Evolutionary conservation across 257 asterid genomes (phyloP).

Genomic region (Leptodermis oblonga): DNA sequence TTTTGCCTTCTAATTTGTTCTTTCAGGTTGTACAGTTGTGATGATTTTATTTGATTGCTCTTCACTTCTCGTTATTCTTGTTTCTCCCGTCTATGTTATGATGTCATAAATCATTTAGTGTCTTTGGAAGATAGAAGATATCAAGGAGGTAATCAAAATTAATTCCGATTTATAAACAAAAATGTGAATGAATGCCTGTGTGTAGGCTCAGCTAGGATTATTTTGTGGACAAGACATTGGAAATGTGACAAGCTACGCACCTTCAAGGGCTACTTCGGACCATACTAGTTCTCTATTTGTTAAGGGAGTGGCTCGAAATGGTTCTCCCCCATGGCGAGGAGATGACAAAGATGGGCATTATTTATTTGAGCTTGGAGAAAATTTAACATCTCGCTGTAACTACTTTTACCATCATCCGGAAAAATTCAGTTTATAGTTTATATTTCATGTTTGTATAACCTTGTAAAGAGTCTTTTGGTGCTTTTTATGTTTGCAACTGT

Average conservation of each 20-base stretch:
- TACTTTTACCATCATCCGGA: conserved; percentile 42
- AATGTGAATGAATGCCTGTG: conserved; percentile 70
- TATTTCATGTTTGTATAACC: background rate
- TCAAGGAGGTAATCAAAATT: conserved; percentile 36
- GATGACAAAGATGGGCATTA: conserved; percentile 99
- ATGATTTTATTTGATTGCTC: background rate
- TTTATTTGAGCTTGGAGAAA: conserved; percentile 92
- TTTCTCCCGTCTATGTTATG: background rate
- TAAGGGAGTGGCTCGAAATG: conserved; percentile 66
- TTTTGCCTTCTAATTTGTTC: background rate
- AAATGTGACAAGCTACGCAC: conserved; percentile 71
- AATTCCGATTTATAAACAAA: conserved; percentile 39
- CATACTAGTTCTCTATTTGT: conserved; percentile 51
- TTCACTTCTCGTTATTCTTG: background rate
- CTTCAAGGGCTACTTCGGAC: conserved; percentile 54
- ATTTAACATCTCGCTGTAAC: conserved; percentile 96
- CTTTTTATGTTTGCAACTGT: no score
- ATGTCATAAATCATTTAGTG: conserved; percentile 8
- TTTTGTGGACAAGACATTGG: conserved; percentile 85
- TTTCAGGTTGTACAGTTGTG: conserved; percentile 1
- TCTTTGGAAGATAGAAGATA: conserved; percentile 21
- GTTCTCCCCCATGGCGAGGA: conserved; percentile 87
- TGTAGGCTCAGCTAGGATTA: conserved; percentile 98
- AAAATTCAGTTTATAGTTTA: conserved; percentile 20
- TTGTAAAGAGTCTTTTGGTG: background rate